Base-by-base conservation (phyloP, 2,329 filamentous ascomycete genomes). In the Xylaria sp. region DNA sequence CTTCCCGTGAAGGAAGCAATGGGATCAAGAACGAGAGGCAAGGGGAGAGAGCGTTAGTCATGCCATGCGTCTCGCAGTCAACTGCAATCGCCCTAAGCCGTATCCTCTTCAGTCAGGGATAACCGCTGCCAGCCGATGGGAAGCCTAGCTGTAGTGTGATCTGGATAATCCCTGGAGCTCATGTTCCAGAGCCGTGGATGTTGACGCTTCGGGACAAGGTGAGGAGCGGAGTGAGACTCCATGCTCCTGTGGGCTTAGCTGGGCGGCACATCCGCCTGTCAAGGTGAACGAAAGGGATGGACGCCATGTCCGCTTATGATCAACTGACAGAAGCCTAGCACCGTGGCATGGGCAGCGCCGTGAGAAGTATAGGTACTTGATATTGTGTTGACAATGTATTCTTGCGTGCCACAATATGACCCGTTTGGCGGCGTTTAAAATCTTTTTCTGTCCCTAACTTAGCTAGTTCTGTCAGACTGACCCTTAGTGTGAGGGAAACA, bases 131-230 rank as follows among this genome's bases (percentile, higher is more conserved):
- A 63, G 63, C 44, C 54, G 58, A 42, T 57, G 31, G 53, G 15
- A 51, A 23, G 40, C 46, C 53, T 42, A 13, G 53, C 26, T 23
- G 42, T 40, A 20, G n/a, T 38, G 53, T 56, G 53, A 23, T 56
- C 53, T 23, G 5, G 17, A n/a, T 20, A 51, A 65, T 31, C 65
- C 65, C 46, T 40, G 57, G 28, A 38, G 17, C 15, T 17, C 38
- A 23, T 51, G 66, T 60, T 66, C 68, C 68, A 63, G 68, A 38
- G 66, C 68, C 66, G 44, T 68, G 68, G 68, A 42, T 46, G 53
- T 33, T 63, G 54, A 51, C 51, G 48, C 54, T 59, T 59, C 59
- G 66, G 66, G 66, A 58, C 44, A 54, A 58, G 66, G 58, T 58
- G 65, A 49, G 20, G n/a, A 38, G 51, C 65, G 42, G 59, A 38